Base-by-base conservation (phyloP, 768 basidiomycete species). In the Termitomyces sp. region DNA sequence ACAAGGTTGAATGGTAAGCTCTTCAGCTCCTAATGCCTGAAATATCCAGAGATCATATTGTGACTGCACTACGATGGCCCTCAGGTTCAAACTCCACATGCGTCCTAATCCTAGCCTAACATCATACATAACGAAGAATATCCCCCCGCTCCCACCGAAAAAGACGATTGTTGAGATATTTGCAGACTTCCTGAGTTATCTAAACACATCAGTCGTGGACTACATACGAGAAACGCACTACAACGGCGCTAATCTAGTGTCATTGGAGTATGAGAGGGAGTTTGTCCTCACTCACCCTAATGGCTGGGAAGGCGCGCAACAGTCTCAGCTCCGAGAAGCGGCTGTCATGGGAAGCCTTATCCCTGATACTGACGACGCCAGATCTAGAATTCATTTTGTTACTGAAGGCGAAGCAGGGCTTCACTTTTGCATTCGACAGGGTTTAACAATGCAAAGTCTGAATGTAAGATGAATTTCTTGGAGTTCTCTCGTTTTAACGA, bases 371-470 rank as follows among this genome's bases (percentile, higher is more conserved):
- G 57, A 69, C 3, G 69, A 68, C n/a, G 74, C 68, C 0, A 72
- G 70, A 31, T 64, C 64, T 5, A 75, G 78, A 0, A 60, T 83
- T 1, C 76, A 72, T 14, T 75, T 83, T 50, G 71, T 83, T 5
- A 82, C 80, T 0, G 81, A 83, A 60, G 82, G 81, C 0, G 82
- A 84, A 60, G 82, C 82, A 0, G 77, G 76, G 61, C 63, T 82
- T 14, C 77, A 83, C 52, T 82, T 73, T 61, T 82, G 79, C 58
- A 67, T 81, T 19, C 67, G 71, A 19, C 74, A 73, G 28, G 70
- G 76, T 2, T 58, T 78, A 8, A 67, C 68, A 3, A 68, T 65
- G 7, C 68, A 75, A 10, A 60, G 53, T 4, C 50, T 69, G 11
- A 58, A 61, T 44, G 71, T 71, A 3, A 5, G 65, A 19, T 10